Conservation (phyloP, 176 grass and related monocot genomes). For the Bothriochloa decipiens region DNA sequence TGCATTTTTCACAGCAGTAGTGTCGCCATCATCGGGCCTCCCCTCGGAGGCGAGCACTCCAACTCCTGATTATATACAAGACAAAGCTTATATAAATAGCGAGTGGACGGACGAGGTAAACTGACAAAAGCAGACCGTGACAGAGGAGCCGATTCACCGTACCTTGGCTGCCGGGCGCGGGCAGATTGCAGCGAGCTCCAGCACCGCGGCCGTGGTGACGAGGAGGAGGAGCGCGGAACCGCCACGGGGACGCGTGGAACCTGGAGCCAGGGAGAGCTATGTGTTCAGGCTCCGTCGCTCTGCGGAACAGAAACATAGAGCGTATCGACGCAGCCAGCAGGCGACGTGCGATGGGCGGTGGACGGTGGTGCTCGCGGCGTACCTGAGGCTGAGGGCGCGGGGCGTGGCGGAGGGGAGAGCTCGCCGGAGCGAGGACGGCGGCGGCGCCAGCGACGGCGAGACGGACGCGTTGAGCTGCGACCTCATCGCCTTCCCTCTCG, state of each 20-base stretch:
- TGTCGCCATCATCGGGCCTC: slow-evolving; percentile 18
- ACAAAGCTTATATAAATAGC: neutral
- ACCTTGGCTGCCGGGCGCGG: slow-evolving; percentile 41
- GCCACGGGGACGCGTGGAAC: slow-evolving; percentile 23
- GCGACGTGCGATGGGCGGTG: neutral
- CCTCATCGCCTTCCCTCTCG: slow-evolving; percentile 32
- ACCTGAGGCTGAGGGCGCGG: slow-evolving; percentile 33
- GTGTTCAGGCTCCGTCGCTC: neutral
- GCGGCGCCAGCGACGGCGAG: slow-evolving; percentile 2
- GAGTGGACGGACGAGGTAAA: neutral
- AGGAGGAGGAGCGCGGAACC: neutral
- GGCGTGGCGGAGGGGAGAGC: slow-evolving; percentile 1
- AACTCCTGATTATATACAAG: slow-evolving; percentile 21
- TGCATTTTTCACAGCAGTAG: neutral
- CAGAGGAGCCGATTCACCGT: slow-evolving; percentile 8
- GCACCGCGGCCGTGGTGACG: neutral
- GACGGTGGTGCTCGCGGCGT: neutral
- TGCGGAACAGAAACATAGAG: neutral
- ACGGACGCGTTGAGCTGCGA: slow-evolving; percentile 45
- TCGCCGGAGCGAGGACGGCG: slow-evolving; percentile 23
- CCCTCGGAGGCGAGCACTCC: slow-evolving; percentile 18
- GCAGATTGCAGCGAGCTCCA: slow-evolving; percentile 14
- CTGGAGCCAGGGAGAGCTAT: neutral
- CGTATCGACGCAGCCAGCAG: neutral
- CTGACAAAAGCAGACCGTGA: neutral